These are phyloP conservation scores for Skeletonema marinoi DNA, from an alignment of 108 stramenopile species.

Conservation along the genomic window DNA sequence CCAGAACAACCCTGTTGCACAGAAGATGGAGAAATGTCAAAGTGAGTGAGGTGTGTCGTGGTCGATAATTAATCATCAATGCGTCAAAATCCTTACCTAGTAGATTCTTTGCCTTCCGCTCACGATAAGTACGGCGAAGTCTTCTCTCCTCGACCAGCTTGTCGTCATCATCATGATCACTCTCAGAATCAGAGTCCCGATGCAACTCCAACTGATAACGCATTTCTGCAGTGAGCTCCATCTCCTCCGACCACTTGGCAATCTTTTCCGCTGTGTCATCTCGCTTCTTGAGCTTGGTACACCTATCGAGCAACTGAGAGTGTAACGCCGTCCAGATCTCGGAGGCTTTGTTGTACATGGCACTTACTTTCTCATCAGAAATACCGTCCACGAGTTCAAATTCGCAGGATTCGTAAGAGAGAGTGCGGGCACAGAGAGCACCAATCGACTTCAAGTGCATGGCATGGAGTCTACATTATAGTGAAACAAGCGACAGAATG, in stretches of 20 bases:
- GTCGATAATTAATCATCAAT: neutral
- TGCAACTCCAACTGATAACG: conserved; percentile 11
- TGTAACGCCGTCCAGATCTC: conserved; percentile 47
- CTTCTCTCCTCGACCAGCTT: conserved; percentile 5
- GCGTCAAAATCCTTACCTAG: neutral
- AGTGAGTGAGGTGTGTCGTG: neutral
- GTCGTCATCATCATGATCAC: conserved; percentile 14
- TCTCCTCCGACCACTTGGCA: neutral
- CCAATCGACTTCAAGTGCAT: conserved; percentile 29
- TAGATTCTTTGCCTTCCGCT: neutral
- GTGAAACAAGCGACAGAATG: neutral
- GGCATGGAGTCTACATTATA: conserved; percentile 7
- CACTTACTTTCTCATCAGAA: conserved; percentile 51
- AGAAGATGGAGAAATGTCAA: neutral
- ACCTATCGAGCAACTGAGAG: conserved; percentile 7
- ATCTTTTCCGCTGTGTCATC: neutral
- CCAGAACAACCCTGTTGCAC: conserved; percentile 54
- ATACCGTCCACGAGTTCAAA: conserved; percentile 51
- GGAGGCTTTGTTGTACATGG: conserved; percentile 42
- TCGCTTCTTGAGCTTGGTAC: neutral
- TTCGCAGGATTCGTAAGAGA: conserved; percentile 26
- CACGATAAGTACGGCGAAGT: neutral
- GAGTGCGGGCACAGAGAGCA: conserved; percentile 30
- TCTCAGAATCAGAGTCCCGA: conserved; percentile 16
- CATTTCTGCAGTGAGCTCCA: conserved; percentile 4